phyloP scores from a whole-genome alignment of 352 stramenopile species.

The Phytophthora citricola region DNA sequence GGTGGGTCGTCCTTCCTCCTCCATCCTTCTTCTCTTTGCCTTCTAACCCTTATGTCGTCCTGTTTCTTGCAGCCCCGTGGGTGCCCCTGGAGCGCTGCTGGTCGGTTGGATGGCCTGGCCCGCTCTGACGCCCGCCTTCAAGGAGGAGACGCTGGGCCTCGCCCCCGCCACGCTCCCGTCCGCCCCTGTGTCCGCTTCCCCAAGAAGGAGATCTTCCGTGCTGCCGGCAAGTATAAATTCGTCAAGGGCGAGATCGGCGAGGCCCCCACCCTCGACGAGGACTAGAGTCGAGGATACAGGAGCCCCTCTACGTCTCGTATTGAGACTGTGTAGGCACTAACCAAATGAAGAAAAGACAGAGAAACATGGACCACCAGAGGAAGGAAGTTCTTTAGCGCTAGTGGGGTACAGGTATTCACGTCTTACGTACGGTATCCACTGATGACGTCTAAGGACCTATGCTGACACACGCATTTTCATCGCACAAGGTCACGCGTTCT shows the following conservation, averaged over 20 bases:
- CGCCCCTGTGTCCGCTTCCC: conserved; percentile 28
- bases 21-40: background rate
- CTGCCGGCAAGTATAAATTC: conserved; percentile 84
- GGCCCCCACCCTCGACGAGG: conserved; percentile 73
- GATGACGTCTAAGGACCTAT: too few species aligned
- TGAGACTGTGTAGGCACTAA: background rate
- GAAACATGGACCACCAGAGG: conserved; percentile 31
- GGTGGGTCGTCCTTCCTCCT: conserved; percentile 39
- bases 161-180: conserved; percentile 34
- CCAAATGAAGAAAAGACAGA: conserved; percentile 5
- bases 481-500: background rate
- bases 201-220: conserved; percentile 49
- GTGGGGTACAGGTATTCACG: background rate
- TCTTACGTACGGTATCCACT: too few species aligned
- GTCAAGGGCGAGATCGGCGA: conserved; percentile 76
- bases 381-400: conserved; percentile 4
- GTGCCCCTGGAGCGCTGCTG: conserved; percentile 51
- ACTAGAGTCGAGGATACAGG: conserved; percentile 31
- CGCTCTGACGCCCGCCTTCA: conserved; percentile 71
- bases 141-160: conserved; percentile 77
- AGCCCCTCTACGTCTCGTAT: too few species aligned
- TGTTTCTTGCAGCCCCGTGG: conserved; percentile 47
- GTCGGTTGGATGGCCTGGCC: conserved; percentile 80
- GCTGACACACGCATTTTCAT: too few species aligned
- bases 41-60: background rate